phyloP scores from a whole-genome alignment of 345 rosid genomes.

The Clarkia xantiana region DNA sequence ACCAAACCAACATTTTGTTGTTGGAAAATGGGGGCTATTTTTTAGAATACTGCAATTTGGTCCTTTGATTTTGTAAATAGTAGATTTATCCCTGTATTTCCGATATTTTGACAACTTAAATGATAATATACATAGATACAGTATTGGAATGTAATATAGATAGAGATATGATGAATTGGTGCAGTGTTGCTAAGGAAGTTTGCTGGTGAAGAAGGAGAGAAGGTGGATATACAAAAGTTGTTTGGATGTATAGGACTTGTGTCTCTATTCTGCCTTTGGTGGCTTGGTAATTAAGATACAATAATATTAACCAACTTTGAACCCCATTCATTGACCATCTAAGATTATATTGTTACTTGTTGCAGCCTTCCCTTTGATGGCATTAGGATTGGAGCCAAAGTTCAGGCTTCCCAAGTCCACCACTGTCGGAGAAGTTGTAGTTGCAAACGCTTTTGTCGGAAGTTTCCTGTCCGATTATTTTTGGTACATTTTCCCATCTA shows the following conservation, averaged over 20 bases:
- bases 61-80: too few species aligned
- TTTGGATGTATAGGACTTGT: conserved; percentile 32
- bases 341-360: neutral
- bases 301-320: neutral
- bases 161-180: neutral
- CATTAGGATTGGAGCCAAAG: conserved; percentile 28
- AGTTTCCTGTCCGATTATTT: conserved; percentile 26
- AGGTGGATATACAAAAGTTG: conserved; percentile 32
- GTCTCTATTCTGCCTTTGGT: conserved; percentile 24
- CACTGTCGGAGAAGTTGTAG: conserved; percentile 11
- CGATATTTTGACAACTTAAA: too few species aligned
- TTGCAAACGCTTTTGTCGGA: conserved; percentile 25
- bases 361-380: conserved; percentile 31
- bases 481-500: conserved; percentile 12
- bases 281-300: conserved; percentile 19
- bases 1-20: too few species aligned
- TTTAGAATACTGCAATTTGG: too few species aligned
- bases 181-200: conserved; percentile 33
- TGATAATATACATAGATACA: too few species aligned
- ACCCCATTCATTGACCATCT: neutral
- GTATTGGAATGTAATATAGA: neutral
- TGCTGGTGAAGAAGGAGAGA: conserved; percentile 28
- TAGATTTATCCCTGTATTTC: too few species aligned
- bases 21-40: too few species aligned
- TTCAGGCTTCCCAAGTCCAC: conserved; percentile 21